Evolutionary conservation across 192 early-diverging fungal genomes (phyloP), one percentile per base, ranked within the genome.

Genomic region (Diversispora eburnea): DNA sequence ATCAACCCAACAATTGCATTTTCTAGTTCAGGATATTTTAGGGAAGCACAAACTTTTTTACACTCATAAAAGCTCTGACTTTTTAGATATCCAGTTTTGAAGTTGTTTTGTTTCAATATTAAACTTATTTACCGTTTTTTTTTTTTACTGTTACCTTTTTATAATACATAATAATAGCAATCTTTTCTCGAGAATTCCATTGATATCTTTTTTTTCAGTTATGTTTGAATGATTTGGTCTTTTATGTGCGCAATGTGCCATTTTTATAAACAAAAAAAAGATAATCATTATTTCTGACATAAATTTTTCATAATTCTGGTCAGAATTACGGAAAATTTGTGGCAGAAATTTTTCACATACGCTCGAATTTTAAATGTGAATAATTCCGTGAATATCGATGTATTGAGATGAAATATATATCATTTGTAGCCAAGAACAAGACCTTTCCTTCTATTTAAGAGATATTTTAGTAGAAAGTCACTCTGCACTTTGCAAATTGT

Each of bases 21-120:
- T 59, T 59, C 58, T 59, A 59, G 22, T 20, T 1, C n/a, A 12
- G 43, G 62, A 64, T 64, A 64, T n/a, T 64, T 64, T 12, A 5
- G 13, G 13, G n/a, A 64, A n/a, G 15, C 43, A 20, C 62, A 3
- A 0, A 64, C 43, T 13, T 64, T 33, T 33, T 47, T 64, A 42
- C 13, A 42, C 62, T 64, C 10, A 45, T 64, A 42, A 47, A 47
- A 68, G 25, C 39, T 68, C 4, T 13, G 0, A 0, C 52, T 68
- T 55, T 19, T 68, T 68, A 20, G 48, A 68, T 52, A 69, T 65
- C 3, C 63, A 65, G 22, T 69, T 33, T 39, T 17, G 25, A 54
- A 69, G 49, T 69, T 69, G 49, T 15, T 69, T 69, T 13, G 25
- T 51, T 46, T 69, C 67, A 69, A 69, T 69, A 33, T 54, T 55